Percentiles rank a stretch among this genome's conserved stretches.
These are phyloP conservation scores for Wickerhamia fluorescens DNA, from an alignment of 805 yeast genomes.

Conservation along the genomic window DNA sequence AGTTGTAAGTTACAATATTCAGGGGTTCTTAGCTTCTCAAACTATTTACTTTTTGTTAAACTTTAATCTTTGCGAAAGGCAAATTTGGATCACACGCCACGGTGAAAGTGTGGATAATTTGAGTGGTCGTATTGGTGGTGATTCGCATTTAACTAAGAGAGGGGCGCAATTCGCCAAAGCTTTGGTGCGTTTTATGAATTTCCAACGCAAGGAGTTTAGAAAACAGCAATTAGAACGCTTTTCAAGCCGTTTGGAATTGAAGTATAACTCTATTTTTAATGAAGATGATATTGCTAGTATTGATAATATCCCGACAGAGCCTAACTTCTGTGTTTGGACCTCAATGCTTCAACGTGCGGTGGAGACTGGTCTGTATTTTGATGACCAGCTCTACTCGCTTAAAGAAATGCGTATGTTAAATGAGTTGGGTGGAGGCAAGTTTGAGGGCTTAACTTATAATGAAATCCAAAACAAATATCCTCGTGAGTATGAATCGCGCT, in stretches of 20 bases:
- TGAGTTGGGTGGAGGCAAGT: slow-evolving; percentile 89
- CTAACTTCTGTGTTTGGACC: slow-evolving; percentile 86
- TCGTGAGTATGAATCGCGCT: slow-evolving; percentile 69
- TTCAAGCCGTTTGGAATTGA: slow-evolving; percentile 38
- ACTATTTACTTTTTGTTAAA: slow-evolving; percentile 77
- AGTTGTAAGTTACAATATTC: slow-evolving; percentile 85
- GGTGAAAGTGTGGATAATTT: slow-evolving; percentile 90
- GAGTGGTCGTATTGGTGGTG: slow-evolving; percentile 86
- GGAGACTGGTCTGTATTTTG: slow-evolving; percentile 71
- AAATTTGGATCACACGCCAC: slow-evolving; percentile 91
- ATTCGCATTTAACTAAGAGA: slow-evolving; percentile 70
- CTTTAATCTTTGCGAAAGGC: slow-evolving; percentile 83
- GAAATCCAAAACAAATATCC: slow-evolving; percentile 73
- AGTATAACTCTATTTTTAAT: slow-evolving; percentile 26
- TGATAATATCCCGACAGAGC: slow-evolving; percentile 44
- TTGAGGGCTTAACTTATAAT: slow-evolving; percentile 88
- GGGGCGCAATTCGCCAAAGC: slow-evolving; percentile 73
- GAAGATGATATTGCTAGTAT: slow-evolving; percentile 16
- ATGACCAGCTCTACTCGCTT: slow-evolving; percentile 65
- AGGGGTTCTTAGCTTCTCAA: slow-evolving; percentile 84
- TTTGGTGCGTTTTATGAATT: slow-evolving; percentile 64
- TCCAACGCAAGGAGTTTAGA: slow-evolving; percentile 64
- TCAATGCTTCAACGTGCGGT: slow-evolving; percentile 76
- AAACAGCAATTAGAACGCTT: slow-evolving; percentile 50
- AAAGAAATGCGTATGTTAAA: slow-evolving; percentile 91